Evolutionary conservation across 2,329 filamentous ascomycete species (phyloP), one percentile per base, ranked within the genome.

Genomic region (Colletotrichum australisinense): DNA sequence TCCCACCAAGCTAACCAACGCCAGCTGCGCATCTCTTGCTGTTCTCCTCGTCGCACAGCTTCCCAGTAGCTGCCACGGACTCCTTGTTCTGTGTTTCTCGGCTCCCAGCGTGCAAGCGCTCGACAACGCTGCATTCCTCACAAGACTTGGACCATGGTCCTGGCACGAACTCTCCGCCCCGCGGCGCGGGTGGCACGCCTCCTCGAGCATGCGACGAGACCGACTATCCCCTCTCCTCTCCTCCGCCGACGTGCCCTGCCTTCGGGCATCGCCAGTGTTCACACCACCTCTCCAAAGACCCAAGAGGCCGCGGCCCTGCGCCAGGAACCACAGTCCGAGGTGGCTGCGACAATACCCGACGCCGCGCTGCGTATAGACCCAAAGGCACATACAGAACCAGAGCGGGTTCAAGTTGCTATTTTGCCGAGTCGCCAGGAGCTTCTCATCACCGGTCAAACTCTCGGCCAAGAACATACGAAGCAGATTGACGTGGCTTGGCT

Each of bases 401-500:
- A 22, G 19, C 1, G 3, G 16, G 16, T 49, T 22, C 2, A 49
- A 4, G 42, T 49, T 49, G 16, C 8, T 9, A 22, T 49, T 8
- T 4, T 22, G 19, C 42, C 42, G 4, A n/a, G 16, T 19, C 42
- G 42, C 42, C 19, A 22, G 19, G 19, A 19, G 7, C 42, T 49
- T 49, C 42, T n/a, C 22, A 3, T 49, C 8, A 22, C 19, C 42
- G 19, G 19, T 2, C 42, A 49, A 22, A 9, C 19, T n/a, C 7
- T n/a, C 22, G 49, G 46, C 30, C 62, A 11, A n/a, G 14, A 30
- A 24, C 46, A 9, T 11, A 5, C 35, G 14, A 49, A 22, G 24
- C 14, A 8, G 8, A 12, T 67, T 11, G 69, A 66, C 24, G 69
- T 77, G 1, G 57, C 74, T 59, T 82, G 79, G 69, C 80, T 91